Percentiles rank a stretch among this genome's conserved stretches.
Conservation (phyloP, 2,329 filamentous ascomycete genomes). For the Ascochyta clinopodiicola region DNA sequence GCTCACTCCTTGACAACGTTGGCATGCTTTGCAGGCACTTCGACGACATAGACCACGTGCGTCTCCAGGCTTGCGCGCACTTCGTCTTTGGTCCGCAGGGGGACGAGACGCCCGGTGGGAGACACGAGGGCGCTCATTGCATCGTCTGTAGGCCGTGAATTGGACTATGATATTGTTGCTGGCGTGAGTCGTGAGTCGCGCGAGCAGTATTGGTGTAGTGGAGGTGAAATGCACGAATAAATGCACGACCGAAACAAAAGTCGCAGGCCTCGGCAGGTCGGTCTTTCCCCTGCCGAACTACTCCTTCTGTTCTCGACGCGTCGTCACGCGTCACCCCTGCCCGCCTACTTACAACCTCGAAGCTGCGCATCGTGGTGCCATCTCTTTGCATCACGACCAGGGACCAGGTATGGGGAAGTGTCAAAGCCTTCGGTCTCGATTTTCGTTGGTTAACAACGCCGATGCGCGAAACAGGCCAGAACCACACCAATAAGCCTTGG, state of each 20-base stretch:
- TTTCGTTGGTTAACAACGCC: too few relatives aligned
- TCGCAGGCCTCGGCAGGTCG: slow-evolving; percentile 16
- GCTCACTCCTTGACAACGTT: slow-evolving; percentile 76
- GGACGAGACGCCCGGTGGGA: slow-evolving; percentile 38
- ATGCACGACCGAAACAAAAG: slow-evolving; percentile 8
- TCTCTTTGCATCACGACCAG: too few relatives aligned
- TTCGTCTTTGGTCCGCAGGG: slow-evolving; percentile 59
- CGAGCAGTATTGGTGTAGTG: neutral
- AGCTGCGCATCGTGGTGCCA: neutral
- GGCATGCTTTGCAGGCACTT: slow-evolving; percentile 73
- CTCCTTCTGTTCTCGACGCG: slow-evolving; percentile 3
- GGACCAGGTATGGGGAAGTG: too few relatives aligned
- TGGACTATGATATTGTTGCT: slow-evolving; percentile 11
- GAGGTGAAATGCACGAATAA: neutral
- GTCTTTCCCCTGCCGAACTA: slow-evolving; percentile 11
- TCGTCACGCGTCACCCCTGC: slow-evolving; percentile 6
- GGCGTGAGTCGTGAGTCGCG: slow-evolving; percentile 10
- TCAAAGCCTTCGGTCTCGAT: too few relatives aligned
- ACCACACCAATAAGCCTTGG: too few relatives aligned
- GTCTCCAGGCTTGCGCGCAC: slow-evolving; percentile 57
- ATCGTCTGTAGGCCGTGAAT: slow-evolving; percentile 20
- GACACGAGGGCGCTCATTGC: slow-evolving; percentile 33
- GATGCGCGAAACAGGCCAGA: too few relatives aligned
- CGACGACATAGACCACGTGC: slow-evolving; percentile 73
- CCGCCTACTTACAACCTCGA: neutral